A percentile compares a stretch with the other conserved stretches of the same genome.
Evolutionary conservation across 352 stramenopile genomes (phyloP).

Genomic region (Phytophthora uliginosa): DNA sequence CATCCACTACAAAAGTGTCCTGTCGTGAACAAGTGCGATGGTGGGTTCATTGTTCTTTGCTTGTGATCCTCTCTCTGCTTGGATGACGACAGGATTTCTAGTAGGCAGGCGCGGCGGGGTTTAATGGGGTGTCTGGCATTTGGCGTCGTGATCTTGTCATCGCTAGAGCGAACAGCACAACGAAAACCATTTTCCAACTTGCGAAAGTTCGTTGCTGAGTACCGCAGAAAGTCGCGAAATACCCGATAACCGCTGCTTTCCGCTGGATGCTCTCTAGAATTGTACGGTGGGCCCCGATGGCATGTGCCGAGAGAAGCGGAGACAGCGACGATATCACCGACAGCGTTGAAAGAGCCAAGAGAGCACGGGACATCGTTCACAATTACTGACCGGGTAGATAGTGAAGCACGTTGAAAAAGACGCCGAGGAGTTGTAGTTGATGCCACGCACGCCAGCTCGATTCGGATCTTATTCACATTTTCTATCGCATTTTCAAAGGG

Average conservation of each 20-base stretch:
- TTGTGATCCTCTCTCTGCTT: too few species aligned
- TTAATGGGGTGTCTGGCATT: neutral
- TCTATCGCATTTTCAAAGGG: neutral
- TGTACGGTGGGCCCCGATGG: neutral
- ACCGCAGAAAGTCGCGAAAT: neutral
- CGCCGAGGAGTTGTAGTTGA: too few species aligned
- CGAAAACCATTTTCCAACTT: neutral
- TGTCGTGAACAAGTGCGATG: too few species aligned
- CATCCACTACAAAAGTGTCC: too few species aligned
- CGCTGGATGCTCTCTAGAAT: neutral
- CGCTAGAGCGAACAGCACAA: neutral
- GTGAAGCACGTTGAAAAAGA: neutral
- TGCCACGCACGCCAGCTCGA: too few species aligned
- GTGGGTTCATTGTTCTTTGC: too few species aligned
- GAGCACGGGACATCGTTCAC: neutral
- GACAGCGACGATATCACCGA: neutral
- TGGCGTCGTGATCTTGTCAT: neutral
- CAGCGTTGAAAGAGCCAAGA: neutral
- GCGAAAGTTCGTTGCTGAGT: neutral
- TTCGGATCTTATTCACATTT: neutral
- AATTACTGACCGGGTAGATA: conserved; percentile 26
- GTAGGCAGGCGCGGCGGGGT: neutral
- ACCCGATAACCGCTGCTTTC: neutral
- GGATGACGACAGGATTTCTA: too few species aligned
- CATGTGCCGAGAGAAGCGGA: neutral